Evolutionary conservation across 75 land plant genomes (phyloP).

Genomic region (Picea glauca): DNA sequence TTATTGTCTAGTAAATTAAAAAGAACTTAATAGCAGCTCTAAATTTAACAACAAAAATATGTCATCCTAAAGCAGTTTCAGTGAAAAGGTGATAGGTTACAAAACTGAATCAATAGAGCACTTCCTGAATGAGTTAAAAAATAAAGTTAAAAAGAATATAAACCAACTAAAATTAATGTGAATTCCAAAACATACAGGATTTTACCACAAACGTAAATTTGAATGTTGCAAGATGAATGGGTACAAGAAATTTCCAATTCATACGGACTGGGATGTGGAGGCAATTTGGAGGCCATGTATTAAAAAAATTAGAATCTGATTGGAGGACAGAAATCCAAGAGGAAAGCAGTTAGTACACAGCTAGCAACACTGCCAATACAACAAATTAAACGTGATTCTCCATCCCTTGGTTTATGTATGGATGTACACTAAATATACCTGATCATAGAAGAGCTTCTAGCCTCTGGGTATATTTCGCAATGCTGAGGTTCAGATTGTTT

Average conservation of each 20-base stretch:
- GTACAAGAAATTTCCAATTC: not conserved
- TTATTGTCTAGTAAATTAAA: too few species aligned
- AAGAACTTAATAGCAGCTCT: too few species aligned
- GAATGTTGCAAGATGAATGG: not conserved
- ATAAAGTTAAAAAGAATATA: too few species aligned
- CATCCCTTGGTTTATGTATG: slow-evolving; percentile 2
- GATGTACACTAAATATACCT: slow-evolving; percentile 7
- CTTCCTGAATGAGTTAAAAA: too few species aligned
- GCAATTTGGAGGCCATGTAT: too few species aligned
- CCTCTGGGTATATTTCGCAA: not conserved
- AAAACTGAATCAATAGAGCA: not conserved
- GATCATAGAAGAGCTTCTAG: not conserved
- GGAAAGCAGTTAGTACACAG: not conserved
- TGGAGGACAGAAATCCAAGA: not conserved
- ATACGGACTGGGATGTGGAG: not conserved
- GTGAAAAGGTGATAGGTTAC: not conserved
- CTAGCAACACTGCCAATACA: not conserved
- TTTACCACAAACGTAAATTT: not conserved
- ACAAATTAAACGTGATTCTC: not conserved
- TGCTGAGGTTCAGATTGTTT: not conserved
- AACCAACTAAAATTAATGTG: not conserved
- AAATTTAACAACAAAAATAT: not conserved
- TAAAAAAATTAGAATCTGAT: not conserved
- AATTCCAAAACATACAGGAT: not conserved
- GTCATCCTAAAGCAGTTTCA: not conserved